Conservation (phyloP, 208 protist species). For the Tritrichomonas musculus region DNA sequence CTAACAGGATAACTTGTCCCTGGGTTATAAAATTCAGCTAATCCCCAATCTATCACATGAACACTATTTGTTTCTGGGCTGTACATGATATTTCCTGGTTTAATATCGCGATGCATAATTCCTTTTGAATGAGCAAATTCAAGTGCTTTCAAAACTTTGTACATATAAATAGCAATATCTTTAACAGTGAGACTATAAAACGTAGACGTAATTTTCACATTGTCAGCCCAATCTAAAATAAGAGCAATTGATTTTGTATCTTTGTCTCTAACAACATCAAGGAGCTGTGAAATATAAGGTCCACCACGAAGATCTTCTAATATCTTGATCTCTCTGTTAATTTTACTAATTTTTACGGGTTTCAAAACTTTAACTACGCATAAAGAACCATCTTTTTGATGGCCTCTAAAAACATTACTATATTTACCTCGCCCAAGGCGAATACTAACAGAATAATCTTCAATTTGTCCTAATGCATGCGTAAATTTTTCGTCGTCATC, state of each 20-base stretch:
- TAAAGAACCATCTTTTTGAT: too few relatives aligned
- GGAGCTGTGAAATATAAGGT: background rate
- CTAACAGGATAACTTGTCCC: conserved; percentile 86
- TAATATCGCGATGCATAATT: conserved; percentile 71
- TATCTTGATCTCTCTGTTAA: conserved; percentile 24
- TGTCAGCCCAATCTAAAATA: background rate
- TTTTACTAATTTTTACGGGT: background rate
- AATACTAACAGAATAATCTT: background rate
- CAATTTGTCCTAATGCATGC: background rate
- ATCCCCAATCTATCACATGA: conserved; percentile 81
- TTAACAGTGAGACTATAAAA: background rate
- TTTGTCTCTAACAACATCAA: conserved; percentile 1
- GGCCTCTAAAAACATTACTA: background rate
- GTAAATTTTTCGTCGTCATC: background rate
- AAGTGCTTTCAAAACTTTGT: background rate
- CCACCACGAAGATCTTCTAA: background rate
- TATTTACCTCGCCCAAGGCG: conserved; percentile 29
- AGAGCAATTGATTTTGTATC: background rate
- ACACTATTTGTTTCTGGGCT: conserved; percentile 79
- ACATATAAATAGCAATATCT: conserved; percentile 9
- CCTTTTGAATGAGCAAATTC: background rate
- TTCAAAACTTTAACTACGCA: conserved; percentile 24
- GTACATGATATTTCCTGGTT: conserved; percentile 98
- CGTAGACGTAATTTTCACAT: background rate
- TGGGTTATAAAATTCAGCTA: conserved; percentile 98